These are phyloP conservation scores for Aspergillus alliaceus DNA, from an alignment of 2,329 filamentous ascomycete genomes.

Conservation along the genomic window DNA sequence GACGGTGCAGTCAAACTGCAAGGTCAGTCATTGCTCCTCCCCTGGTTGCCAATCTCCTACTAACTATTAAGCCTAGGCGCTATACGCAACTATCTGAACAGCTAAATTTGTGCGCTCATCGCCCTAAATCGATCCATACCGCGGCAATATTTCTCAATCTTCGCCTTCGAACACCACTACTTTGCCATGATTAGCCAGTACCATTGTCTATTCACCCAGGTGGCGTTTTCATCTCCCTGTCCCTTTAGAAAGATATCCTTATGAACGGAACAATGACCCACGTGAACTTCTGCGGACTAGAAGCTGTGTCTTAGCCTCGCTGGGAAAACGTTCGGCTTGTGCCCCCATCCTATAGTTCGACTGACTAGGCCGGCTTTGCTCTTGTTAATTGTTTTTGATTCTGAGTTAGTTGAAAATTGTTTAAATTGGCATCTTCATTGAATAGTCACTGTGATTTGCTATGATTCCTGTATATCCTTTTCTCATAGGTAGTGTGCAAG, in stretches of 20 bases:
- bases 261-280: neutral
- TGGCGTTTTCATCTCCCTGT: constrained; percentile 11
- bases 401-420: constrained; percentile 24
- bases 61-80: constrained; percentile 34
- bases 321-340: neutral
- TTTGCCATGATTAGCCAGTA: constrained; percentile 9
- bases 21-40: constrained; percentile 47
- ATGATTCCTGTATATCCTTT: constrained; percentile 16
- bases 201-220: constrained; percentile 6
- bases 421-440: constrained; percentile 15
- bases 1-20: constrained; percentile 84
- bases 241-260: neutral
- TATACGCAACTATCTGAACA: constrained; percentile 52
- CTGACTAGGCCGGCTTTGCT: neutral
- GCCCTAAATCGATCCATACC: neutral
- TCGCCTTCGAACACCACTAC: neutral
- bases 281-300: neutral
- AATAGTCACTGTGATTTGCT: neutral
- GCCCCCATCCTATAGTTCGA: no score
- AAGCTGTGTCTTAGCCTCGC: neutral
- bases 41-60: neutral
- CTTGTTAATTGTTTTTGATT: constrained; percentile 1
- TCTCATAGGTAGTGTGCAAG: constrained; percentile 4
- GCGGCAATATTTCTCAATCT: constrained; percentile 4
- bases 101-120: constrained; percentile 31